Evolutionary conservation across 768 basidiomycete genomes (phyloP).

Genomic region (Flagelloscypha sp.): DNA sequence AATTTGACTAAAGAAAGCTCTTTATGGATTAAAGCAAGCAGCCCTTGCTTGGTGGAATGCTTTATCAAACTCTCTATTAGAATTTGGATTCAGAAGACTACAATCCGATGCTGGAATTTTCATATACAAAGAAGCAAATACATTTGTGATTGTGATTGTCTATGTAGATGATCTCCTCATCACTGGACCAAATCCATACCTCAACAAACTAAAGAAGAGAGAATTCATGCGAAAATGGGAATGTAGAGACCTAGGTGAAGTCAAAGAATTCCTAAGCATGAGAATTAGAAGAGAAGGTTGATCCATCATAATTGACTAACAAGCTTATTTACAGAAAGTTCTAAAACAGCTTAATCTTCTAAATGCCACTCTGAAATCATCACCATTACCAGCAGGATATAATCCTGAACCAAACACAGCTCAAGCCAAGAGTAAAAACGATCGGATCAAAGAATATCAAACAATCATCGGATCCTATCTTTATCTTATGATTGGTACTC

Average conservation of each 20-base stretch:
- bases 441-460: constrained; percentile 6
- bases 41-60: constrained; percentile 16
- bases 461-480: constrained; percentile 13
- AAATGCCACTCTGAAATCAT: too few species aligned
- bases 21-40: constrained; percentile 25
- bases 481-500: constrained; percentile 16
- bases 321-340: too few species aligned
- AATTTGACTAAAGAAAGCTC: constrained; percentile 12
- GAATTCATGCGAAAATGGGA: too few species aligned
- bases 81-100: constrained; percentile 19
- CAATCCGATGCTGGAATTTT: constrained; percentile 19
- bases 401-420: too few species aligned
- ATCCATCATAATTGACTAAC: too few species aligned
- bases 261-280: too few species aligned
- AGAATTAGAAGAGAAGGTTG: too few species aligned
- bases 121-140: constrained; percentile 11
- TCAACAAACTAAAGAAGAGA: too few species aligned
- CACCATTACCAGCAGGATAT: too few species aligned
- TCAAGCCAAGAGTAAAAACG: constrained; percentile 4
- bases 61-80: constrained; percentile 7
- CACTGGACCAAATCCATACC: too few species aligned
- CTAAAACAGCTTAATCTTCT: too few species aligned
- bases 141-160: constrained; percentile 18
- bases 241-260: too few species aligned
- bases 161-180: constrained; percentile 23